phyloP scores from a whole-genome alignment of 352 stramenopile genomes.

The Phytophthora chlamydospora region DNA sequence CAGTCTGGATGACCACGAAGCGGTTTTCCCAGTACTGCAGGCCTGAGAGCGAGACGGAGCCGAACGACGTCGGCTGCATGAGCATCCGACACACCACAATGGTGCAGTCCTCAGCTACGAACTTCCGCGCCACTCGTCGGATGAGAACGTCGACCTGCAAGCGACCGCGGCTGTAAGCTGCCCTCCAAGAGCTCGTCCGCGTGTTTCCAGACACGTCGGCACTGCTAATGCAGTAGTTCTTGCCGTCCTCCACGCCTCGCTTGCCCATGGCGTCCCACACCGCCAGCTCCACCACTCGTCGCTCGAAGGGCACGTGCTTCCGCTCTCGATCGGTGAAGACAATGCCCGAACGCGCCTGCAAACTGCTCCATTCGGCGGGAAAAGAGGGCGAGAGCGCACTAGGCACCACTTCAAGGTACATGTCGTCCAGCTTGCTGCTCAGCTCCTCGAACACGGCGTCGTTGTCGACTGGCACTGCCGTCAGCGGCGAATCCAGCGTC shows the following conservation, averaged over 20 bases:
- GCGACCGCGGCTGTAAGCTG: neutral
- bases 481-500: neutral
- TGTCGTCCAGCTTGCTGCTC: conserved; percentile 7
- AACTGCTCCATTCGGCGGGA: neutral
- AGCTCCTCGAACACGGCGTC: conserved; percentile 12
- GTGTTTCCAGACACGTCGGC: neutral
- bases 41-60: neutral
- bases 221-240: neutral
- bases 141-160: conserved; percentile 11
- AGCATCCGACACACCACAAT: conserved; percentile 13
- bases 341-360: neutral
- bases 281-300: neutral
- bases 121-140: conserved; percentile 14
- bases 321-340: neutral
- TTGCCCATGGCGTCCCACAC: conserved; percentile 11
- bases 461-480: neutral
- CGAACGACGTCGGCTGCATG: conserved; percentile 1
- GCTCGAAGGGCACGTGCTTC: conserved; percentile 8
- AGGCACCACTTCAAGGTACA: conserved; percentile 1
- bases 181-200: conserved; percentile 1
- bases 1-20: neutral
- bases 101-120: conserved; percentile 3
- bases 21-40: conserved; percentile 13
- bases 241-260: neutral
- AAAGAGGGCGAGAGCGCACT: neutral